Percentiles rank a stretch among this genome's conserved stretches.
These are phyloP conservation scores for Thelonectria discophora DNA, from an alignment of 2,329 filamentous ascomycete genomes.

Conservation along the genomic window DNA sequence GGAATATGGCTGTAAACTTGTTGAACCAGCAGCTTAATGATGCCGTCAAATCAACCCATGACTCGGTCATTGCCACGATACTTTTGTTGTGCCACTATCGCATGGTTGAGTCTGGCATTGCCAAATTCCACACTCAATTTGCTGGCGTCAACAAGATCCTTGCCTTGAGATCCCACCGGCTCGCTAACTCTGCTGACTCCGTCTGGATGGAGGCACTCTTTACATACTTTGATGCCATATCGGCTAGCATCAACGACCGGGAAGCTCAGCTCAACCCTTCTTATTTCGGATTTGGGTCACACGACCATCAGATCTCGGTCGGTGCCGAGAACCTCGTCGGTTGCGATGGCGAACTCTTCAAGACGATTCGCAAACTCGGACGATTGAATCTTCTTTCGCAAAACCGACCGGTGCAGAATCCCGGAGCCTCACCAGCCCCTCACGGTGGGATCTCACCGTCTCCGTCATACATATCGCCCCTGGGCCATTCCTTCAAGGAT, in stretches of 20 bases:
- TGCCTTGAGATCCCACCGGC: conserved; percentile 68
- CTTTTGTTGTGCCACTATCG: conserved; percentile 91
- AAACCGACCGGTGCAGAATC: conserved; percentile 62
- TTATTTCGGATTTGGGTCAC: conserved; percentile 63
- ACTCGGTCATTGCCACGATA: conserved; percentile 87
- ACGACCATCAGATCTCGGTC: conserved; percentile 60
- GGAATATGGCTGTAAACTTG: conserved; percentile 79
- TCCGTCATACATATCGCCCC: conserved; percentile 50
- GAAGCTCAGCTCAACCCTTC: conserved; percentile 80
- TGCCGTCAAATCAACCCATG: conserved; percentile 76
- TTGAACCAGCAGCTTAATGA: conserved; percentile 87
- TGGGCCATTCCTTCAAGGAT: conserved; percentile 55
- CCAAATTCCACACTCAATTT: conserved; percentile 92
- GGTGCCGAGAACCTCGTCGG: conserved; percentile 86
- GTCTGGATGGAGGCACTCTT: conserved; percentile 94
- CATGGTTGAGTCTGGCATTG: conserved; percentile 91
- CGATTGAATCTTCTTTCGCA: conserved; percentile 87
- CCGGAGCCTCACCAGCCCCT: conserved; percentile 24
- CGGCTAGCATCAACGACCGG: conserved; percentile 89
- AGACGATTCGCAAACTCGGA: conserved; percentile 82
- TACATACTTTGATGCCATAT: conserved; percentile 93
- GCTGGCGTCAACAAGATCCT: conserved; percentile 92
- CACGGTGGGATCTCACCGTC: conserved; percentile 47
- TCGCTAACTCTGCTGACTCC: conserved; percentile 69
- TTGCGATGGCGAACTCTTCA: conserved; percentile 88